Conservation (phyloP, 768 basidiomycete genomes). For the Boletus tylopilopsis region DNA sequence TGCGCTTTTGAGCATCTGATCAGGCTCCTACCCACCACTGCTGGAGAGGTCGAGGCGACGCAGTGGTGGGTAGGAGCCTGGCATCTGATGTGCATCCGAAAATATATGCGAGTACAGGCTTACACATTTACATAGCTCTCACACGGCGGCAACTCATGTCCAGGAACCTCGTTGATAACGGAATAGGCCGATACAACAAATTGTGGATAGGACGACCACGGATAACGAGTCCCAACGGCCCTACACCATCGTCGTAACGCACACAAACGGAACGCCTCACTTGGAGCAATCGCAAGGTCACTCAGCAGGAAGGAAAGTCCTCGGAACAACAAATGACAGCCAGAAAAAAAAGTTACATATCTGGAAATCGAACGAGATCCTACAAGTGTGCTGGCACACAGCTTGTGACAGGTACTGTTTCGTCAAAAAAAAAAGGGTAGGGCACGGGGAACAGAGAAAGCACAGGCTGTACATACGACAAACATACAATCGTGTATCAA, state of each 20-base stretch:
- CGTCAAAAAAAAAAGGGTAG: slow-evolving; percentile 4
- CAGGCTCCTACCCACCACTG: too few relatives aligned
- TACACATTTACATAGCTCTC: too few relatives aligned
- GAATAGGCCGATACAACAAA: too few relatives aligned
- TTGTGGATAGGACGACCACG: slow-evolving; percentile 3
- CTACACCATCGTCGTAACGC: too few relatives aligned
- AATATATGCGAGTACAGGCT: too few relatives aligned
- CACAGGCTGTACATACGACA: background rate
- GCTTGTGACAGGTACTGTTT: slow-evolving; percentile 20
- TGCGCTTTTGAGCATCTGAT: background rate
- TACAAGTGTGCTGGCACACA: slow-evolving; percentile 5
- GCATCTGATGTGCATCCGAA: background rate
- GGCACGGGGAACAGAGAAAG: background rate
- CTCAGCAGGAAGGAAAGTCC: slow-evolving; percentile 1
- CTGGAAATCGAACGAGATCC: slow-evolving; percentile 1
- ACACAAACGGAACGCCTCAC: too few relatives aligned
- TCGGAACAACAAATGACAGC: slow-evolving; percentile 4
- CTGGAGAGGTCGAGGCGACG: too few relatives aligned
- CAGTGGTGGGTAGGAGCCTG: too few relatives aligned
- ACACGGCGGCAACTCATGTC: background rate
- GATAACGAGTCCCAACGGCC: too few relatives aligned
- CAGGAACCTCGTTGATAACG: too few relatives aligned
- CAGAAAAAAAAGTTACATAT: slow-evolving; percentile 1
- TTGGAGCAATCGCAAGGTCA: background rate
- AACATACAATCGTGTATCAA: slow-evolving; percentile 1